Conservation (phyloP, 495 filamentous ascomycete species). For the Aspergillus nanangensis region DNA sequence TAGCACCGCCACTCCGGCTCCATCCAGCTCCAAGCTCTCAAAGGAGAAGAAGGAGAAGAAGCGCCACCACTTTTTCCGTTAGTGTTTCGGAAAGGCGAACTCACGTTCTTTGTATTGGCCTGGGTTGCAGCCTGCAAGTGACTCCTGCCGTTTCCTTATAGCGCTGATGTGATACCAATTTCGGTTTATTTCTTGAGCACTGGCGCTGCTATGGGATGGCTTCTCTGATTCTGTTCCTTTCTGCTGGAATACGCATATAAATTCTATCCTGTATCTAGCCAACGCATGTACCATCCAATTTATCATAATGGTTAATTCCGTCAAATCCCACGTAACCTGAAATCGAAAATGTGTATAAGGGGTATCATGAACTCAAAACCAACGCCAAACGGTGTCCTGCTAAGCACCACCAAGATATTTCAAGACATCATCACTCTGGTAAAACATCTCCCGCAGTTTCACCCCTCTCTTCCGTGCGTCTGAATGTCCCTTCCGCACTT, state of each 20-base stretch:
- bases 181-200: constrained; percentile 14
- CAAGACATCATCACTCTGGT: constrained; percentile 64
- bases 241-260: no score
- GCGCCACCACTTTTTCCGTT: constrained; percentile 64
- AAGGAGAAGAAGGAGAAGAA: constrained; percentile 46
- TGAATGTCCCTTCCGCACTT: constrained; percentile 54
- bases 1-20: constrained; percentile 14
- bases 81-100: constrained; percentile 18
- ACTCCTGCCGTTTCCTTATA: constrained; percentile 16
- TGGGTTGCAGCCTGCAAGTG: no score
- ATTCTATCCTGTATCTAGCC: no score
- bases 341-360: background rate
- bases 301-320: no score
- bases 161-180: constrained; percentile 40
- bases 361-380: background rate
- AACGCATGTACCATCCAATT: no score
- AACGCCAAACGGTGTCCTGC: no score
- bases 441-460: constrained; percentile 62
- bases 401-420: constrained; percentile 69
- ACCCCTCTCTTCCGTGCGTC: constrained; percentile 61
- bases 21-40: constrained; percentile 22
- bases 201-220: background rate
- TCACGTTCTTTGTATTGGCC: no score
- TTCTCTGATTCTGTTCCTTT: background rate
- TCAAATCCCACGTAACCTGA: background rate